Base-by-base conservation (phyloP, 2,329 filamentous ascomycete genomes). In the Coniochaeta pulveracea region DNA sequence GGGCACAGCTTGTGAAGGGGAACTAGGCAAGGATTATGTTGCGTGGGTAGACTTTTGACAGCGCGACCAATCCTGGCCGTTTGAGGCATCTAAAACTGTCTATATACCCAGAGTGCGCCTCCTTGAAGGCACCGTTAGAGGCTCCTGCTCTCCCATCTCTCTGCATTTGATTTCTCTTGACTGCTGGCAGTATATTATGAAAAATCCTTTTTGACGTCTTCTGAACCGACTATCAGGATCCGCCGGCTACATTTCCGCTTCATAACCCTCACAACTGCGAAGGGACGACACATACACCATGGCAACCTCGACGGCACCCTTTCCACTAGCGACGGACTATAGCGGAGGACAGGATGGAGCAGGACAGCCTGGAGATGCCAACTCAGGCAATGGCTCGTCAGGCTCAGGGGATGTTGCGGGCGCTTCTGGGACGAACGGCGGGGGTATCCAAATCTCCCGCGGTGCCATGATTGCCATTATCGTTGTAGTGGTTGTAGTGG, bases 381-480 rank as follows among this genome's bases (percentile, higher is more conserved):
- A 31, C 18, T 21, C 28, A 6, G 28, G 28, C 7, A 10, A 17
- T 5, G 28, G 18, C 19, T 47, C 55, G 17, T 54, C 55, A 17
- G 56, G 58, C 11, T 56, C 63, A 34, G 67, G 72, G 38, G 62
- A 58, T 39, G 69, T 70, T 21, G 69, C 66, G 11, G 84, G 83
- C 16, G 81, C 82, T 11, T 69, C 72, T 23, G 82, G 84, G 12
- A 55, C 64, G 11, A 71, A 67, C 39, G 64, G 65, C 15, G 69
- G 72, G 5, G 72, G 68, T 11, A 67, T 81, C 43, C 63, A 63
- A 23, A 57, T 91, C 15, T 84, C 80, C 3, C 73, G 65, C 23
- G 80, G 78, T 14, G 83, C 70, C 10, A 61, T 86, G 46, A 67
- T 84, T 37, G 82, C 81, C 30, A 85, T 91, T 43, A 76, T 85